Conservation (phyloP, 228 moss, liverwort and hornwort species). For the Sphagnum fallax region DNA sequence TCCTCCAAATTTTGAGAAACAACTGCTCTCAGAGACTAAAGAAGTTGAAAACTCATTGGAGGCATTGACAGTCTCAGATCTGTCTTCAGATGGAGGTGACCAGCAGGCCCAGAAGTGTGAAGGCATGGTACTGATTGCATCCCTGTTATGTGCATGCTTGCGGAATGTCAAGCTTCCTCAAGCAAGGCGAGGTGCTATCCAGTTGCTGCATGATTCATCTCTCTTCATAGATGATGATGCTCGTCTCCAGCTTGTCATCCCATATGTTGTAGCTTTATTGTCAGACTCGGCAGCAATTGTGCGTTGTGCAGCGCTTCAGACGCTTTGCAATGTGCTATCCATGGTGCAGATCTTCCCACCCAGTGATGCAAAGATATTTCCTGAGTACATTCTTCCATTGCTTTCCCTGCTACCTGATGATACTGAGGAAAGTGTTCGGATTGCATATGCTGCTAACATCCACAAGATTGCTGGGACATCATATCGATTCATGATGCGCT, state of each 20-base stretch:
- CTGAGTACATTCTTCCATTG: conserved; percentile 89
- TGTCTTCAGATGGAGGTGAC: conserved; percentile 18
- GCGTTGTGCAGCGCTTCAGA: conserved; percentile 94
- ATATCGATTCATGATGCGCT: conserved; percentile 71
- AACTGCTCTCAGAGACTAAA: conserved; percentile 8
- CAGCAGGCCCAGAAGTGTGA: conserved; percentile 65
- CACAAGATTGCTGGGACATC: conserved; percentile 90
- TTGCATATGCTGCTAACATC: conserved; percentile 84
- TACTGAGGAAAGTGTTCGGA: conserved; percentile 94
- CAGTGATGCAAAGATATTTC: conserved; percentile 97
- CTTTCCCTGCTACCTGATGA: conserved; percentile 97
- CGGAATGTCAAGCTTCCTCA: conserved; percentile 94
- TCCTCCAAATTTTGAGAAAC: conserved; percentile 18
- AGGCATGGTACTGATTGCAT: conserved; percentile 94
- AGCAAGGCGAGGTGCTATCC: conserved; percentile 84
- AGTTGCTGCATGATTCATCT: conserved; percentile 85
- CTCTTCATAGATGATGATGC: conserved; percentile 85
- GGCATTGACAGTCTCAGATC: conserved; percentile 16
- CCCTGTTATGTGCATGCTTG: conserved; percentile 83
- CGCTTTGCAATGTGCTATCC: conserved; percentile 82
- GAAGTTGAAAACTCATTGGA: conserved; percentile 18
- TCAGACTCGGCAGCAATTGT: conserved; percentile 92
- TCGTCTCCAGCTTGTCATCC: conserved; percentile 91
- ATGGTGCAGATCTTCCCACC: conserved; percentile 79
- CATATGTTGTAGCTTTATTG: conserved; percentile 87